Percentiles rank a stretch among this genome's conserved stretches.
These are phyloP conservation scores for Dothideomycetidae sp. DNA, from an alignment of 2,329 filamentous ascomycete species.

Conservation along the genomic window DNA sequence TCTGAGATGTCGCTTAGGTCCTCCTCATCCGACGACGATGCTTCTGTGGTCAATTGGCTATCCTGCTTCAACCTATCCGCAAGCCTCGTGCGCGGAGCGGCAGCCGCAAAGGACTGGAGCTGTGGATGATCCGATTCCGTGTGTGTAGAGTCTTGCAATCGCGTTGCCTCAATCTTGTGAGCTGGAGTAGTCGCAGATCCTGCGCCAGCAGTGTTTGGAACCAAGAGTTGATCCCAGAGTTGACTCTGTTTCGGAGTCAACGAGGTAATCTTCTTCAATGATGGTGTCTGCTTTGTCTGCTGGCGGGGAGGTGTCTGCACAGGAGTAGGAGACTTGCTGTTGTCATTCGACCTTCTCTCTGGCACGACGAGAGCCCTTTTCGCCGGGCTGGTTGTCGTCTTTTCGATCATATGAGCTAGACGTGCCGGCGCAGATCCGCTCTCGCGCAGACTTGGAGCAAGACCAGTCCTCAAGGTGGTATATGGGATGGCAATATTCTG, in stretches of 20 bases:
- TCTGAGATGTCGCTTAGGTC: slow-evolving; percentile 1
- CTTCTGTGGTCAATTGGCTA: slow-evolving; percentile 1
- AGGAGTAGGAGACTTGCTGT: slow-evolving; percentile 4
- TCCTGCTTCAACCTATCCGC: slow-evolving; percentile 7
- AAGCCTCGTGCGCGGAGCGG: background rate
- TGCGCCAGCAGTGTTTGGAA: slow-evolving; percentile 12
- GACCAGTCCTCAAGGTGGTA: background rate
- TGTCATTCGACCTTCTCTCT: no score
- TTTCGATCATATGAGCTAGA: slow-evolving; percentile 18
- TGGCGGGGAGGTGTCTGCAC: slow-evolving; percentile 1
- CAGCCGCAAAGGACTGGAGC: background rate
- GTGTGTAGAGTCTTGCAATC: background rate
- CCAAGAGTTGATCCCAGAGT: slow-evolving; percentile 20
- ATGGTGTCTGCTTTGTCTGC: background rate
- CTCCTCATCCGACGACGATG: slow-evolving; percentile 2
- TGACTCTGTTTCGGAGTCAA: slow-evolving; percentile 21
- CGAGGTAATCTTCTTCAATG: slow-evolving; percentile 3
- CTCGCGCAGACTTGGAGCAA: slow-evolving; percentile 13
- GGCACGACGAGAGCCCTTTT: no score
- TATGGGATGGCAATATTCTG: no score
- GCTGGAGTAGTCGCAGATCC: background rate
- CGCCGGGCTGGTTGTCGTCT: slow-evolving; percentile 14
- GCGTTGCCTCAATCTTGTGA: background rate
- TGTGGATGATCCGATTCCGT: background rate
- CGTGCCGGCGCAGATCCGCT: slow-evolving; percentile 19